Base-by-base conservation (phyloP, 768 basidiomycete species). In the Phylloporus sp. region DNA sequence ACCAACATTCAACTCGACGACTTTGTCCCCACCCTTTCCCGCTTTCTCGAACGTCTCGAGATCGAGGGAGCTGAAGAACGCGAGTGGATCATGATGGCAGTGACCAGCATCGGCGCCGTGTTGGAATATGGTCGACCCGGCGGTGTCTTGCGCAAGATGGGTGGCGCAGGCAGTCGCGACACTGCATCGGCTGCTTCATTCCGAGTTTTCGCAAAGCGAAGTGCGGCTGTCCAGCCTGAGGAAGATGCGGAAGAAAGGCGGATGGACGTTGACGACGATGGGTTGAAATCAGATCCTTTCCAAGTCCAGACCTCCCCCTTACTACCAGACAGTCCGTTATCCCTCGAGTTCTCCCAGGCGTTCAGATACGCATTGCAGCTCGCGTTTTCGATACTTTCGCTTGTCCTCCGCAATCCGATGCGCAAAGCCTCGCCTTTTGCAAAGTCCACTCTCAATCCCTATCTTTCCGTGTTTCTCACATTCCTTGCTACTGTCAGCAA, bases 51-150 rank as follows among this genome's bases (percentile, higher is more conserved):
- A 67, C 85, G 90, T 35, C 79, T 95, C 3, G 78, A 84, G 47
- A 86, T 94, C 51, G 91, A 95, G 54, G 83, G 81, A 10, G 85
- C 82, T 0, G 81, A 88, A 57, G 87, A 85, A 63, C 82, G 85
- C 26, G 91, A 95, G 50, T 99, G 97, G 97, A 86, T 91, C 59
- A 93, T 95, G 88, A 95, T 98, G 91, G 95, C 83, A 0, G 73
- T 88, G 41, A 76, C 91, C 59, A 95, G 95, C 66, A 76, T 97
- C 28, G 77, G 81, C 5, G 80, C 88, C 0, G 69, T 97, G 9
- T 73, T 97, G 61, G 94, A 98, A 68, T 98, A 95, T 59, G 95
- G 97, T 29, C 77, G 82, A 24, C 76, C 84, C 3, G 78, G 76
- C 6, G 85, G 91, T 3, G 71, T 91, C 6, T 70, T 98, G 43